Conservation (phyloP, 1,284 basidiomycete species). For the Hemileia vastatrix region DNA sequence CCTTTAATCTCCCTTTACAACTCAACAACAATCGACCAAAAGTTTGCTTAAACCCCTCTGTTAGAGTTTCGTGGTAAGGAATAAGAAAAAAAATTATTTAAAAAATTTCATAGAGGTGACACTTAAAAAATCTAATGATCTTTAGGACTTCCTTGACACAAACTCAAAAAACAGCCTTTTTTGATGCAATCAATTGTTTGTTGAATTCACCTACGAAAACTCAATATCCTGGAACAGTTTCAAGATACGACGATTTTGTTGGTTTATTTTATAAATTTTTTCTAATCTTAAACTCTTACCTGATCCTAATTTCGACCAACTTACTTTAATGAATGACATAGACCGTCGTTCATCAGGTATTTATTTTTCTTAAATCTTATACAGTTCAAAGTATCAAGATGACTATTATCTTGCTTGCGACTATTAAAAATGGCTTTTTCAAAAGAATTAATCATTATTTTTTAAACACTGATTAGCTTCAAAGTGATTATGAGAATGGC, state of each 20-base stretch:
- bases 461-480: slow-evolving; percentile 14
- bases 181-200: slow-evolving; percentile 8
- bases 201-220: slow-evolving; percentile 13
- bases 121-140: too few species aligned
- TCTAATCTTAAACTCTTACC: too few species aligned
- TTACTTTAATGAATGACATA: too few species aligned
- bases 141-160: slow-evolving; percentile 5
- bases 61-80: slow-evolving; percentile 17
- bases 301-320: too few species aligned
- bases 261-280: too few species aligned
- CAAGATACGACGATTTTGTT: slow-evolving; percentile 20
- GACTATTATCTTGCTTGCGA: too few species aligned
- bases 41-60: slow-evolving; percentile 15
- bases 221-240: slow-evolving; percentile 14
- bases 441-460: too few species aligned
- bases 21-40: too few species aligned
- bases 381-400: too few species aligned
- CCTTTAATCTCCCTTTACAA: too few species aligned
- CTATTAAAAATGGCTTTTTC: slow-evolving; percentile 11
- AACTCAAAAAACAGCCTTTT: slow-evolving; percentile 7
- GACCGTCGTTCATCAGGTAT: neutral
- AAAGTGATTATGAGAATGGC: slow-evolving; percentile 19
- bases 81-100: too few species aligned
- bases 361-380: neutral
- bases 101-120: too few species aligned